phyloP scores from a whole-genome alignment of 768 basidiomycete genomes.

The Suillus decipiens region DNA sequence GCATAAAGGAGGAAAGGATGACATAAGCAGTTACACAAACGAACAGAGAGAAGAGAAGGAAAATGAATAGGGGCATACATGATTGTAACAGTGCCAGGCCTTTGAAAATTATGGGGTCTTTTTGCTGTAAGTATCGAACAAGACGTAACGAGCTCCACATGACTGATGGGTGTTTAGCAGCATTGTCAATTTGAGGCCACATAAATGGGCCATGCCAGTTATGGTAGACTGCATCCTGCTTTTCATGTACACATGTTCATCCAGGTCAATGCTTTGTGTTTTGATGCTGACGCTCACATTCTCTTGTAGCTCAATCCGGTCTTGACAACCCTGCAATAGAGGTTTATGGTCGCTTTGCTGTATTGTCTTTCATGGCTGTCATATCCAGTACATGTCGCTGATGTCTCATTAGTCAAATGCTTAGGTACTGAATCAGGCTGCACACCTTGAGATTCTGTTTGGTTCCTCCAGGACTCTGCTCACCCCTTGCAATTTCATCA shows the following conservation, averaged over 20 bases:
- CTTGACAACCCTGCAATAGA: neutral
- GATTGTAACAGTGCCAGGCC: neutral
- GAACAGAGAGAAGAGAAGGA: too few relatives aligned
- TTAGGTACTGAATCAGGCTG: neutral
- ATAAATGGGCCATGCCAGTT: neutral
- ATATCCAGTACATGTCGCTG: neutral
- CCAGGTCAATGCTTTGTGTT: neutral
- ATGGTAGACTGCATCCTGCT: conserved; percentile 3
- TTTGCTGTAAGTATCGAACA: neutral
- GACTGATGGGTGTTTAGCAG: neutral
- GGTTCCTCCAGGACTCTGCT: neutral
- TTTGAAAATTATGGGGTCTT: neutral
- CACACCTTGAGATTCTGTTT: neutral
- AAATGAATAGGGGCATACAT: too few relatives aligned
- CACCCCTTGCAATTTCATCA: neutral
- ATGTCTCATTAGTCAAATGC: neutral
- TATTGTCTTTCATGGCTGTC: neutral
- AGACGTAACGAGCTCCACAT: neutral
- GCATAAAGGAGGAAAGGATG: too few relatives aligned
- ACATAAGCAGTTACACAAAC: too few relatives aligned
- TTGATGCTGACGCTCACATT: neutral
- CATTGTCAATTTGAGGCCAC: neutral
- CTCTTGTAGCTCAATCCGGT: neutral
- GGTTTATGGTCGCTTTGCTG: neutral
- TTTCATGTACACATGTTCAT: neutral